phyloP scores from a whole-genome alignment of 2,329 filamentous ascomycete genomes.

The Ceratocystis colombiana region DNA sequence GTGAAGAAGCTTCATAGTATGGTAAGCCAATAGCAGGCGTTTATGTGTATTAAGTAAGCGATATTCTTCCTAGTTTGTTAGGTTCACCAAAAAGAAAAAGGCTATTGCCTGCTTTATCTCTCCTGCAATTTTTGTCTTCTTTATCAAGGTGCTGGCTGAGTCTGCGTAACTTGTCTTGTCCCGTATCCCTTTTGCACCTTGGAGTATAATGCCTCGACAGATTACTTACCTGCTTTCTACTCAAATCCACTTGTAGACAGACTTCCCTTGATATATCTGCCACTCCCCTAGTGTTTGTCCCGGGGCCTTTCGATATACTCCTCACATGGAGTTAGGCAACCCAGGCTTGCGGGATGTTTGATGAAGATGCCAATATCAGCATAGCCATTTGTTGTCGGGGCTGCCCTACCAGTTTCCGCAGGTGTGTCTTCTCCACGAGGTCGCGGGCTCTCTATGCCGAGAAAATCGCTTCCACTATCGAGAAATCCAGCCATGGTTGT shows the following conservation, averaged over 20 bases:
- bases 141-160: neutral
- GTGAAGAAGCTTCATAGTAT: neutral
- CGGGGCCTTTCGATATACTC: conserved; percentile 35
- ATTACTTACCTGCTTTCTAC: no score
- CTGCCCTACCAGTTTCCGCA: conserved; percentile 52
- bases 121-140: neutral
- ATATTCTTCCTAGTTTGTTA: neutral
- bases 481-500: conserved; percentile 54
- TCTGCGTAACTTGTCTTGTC: no score
- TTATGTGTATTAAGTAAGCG: neutral
- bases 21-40: neutral
- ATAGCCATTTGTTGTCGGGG: conserved; percentile 69
- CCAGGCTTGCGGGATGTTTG: conserved; percentile 35
- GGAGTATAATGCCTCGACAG: no score
- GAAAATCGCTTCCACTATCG: conserved; percentile 54
- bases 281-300: conserved; percentile 44
- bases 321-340: conserved; percentile 42
- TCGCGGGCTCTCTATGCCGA: conserved; percentile 50
- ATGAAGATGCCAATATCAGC: conserved; percentile 49
- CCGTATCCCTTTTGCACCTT: no score
- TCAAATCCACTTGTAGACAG: no score
- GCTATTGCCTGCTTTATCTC: neutral
- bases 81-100: no score
- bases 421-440: conserved; percentile 42
- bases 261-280: conserved; percentile 38